These are phyloP conservation scores for Trichoderma atrobrunneum DNA, from an alignment of 2,329 filamentous ascomycete genomes.

Conservation along the genomic window DNA sequence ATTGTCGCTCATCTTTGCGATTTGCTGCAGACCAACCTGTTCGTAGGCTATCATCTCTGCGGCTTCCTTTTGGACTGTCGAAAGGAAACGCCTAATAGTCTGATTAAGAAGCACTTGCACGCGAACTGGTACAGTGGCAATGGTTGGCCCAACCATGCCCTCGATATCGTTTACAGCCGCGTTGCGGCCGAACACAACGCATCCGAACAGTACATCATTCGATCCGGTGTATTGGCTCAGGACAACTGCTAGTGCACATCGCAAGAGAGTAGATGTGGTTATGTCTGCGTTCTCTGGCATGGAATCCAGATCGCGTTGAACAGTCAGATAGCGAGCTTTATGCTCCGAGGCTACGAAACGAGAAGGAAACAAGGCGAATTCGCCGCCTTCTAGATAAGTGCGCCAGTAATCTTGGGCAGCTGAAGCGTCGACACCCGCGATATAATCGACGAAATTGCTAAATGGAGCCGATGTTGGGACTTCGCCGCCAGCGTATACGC, in stretches of 20 bases:
- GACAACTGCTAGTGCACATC: slow-evolving; percentile 17
- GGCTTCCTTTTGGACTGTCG: no score
- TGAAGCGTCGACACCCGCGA: background rate
- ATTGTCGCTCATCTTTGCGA: no score
- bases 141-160: no score
- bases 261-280: background rate
- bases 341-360: no score
- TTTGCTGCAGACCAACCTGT: no score
- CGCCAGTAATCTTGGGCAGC: background rate
- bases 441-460: background rate
- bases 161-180: background rate
- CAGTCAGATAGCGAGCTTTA: background rate
- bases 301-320: no score
- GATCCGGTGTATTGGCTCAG: slow-evolving; percentile 18
- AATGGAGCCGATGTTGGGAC: background rate
- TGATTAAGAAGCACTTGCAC: no score
- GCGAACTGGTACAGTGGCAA: no score
- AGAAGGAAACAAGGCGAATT: background rate
- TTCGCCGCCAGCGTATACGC: background rate
- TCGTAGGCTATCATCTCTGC: no score
- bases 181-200: slow-evolving; percentile 26
- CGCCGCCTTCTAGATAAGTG: background rate
- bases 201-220: slow-evolving; percentile 27
- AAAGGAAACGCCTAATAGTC: no score
- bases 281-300: no score